Evolutionary conservation across 768 basidiomycete species (phyloP).

Genomic region (Podaxis rugospora): DNA sequence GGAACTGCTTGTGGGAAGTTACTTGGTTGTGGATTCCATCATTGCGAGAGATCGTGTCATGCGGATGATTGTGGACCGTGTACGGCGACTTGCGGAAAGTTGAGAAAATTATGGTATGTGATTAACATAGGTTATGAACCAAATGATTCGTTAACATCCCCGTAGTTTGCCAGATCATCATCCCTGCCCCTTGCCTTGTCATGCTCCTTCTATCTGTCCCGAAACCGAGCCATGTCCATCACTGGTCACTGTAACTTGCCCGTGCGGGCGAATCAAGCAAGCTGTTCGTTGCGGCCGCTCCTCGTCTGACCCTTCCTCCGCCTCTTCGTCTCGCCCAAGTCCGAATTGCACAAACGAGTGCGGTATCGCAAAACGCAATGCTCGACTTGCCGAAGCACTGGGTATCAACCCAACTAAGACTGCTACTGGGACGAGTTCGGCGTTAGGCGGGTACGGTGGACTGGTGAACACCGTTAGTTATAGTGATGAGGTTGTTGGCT

Average conservation of each 20-base stretch:
- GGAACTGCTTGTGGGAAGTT: slow-evolving; percentile 79
- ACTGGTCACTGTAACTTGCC: slow-evolving; percentile 64
- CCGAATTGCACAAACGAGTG: slow-evolving; percentile 83
- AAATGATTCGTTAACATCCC: not conserved
- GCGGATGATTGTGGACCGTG: slow-evolving; percentile 77
- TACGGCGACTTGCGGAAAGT: slow-evolving; percentile 76
- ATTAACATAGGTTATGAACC: not conserved
- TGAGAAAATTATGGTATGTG: slow-evolving; percentile 75
- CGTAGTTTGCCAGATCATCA: slow-evolving; percentile 64
- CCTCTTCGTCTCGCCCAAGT: slow-evolving; percentile 24
- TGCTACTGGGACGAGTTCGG: not conserved
- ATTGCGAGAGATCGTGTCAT: slow-evolving; percentile 82
- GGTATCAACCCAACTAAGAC: slow-evolving; percentile 58
- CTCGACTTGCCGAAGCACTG: slow-evolving; percentile 83
- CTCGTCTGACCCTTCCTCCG: slow-evolving; percentile 33
- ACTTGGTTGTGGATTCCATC: slow-evolving; percentile 85
- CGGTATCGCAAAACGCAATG: slow-evolving; percentile 80
- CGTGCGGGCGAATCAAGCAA: slow-evolving; percentile 81
- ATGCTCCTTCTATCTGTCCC: slow-evolving; percentile 83
- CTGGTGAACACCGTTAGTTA: slow-evolving; percentile 41
- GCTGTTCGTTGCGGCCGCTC: slow-evolving; percentile 67
- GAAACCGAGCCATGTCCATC: slow-evolving; percentile 76
- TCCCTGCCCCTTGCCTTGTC: slow-evolving; percentile 75
- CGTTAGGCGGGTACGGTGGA: slow-evolving; percentile 32
- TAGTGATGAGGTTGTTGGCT: slow-evolving; percentile 54